Evolutionary conservation across 2,329 filamentous ascomycete genomes (phyloP).

Genomic region (Parastagonospora nodorum): DNA sequence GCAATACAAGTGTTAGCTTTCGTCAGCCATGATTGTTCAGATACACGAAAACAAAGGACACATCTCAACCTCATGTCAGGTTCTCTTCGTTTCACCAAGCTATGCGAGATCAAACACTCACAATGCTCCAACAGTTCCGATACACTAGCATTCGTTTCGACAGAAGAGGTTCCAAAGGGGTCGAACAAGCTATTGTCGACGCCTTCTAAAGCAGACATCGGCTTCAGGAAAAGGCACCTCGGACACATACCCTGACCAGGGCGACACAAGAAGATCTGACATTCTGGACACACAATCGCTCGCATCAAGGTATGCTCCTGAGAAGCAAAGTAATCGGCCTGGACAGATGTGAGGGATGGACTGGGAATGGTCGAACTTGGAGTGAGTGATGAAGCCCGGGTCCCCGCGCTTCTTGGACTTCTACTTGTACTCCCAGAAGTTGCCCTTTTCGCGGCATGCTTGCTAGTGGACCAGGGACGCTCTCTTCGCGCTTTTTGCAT

Average conservation of each 20-base stretch:
- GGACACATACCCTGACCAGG: slow-evolving; percentile 38
- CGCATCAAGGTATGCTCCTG: slow-evolving; percentile 20
- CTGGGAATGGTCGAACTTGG: slow-evolving; percentile 40
- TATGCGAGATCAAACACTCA: slow-evolving; percentile 32
- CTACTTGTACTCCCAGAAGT: slow-evolving; percentile 22
- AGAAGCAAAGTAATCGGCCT: slow-evolving; percentile 26
- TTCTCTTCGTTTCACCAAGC: neutral
- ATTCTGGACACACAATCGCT: slow-evolving; percentile 34
- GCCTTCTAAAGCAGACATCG: slow-evolving; percentile 23
- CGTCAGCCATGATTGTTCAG: neutral
- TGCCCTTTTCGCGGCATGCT: slow-evolving; percentile 39
- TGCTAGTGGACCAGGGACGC: slow-evolving; percentile 48
- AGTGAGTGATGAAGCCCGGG: slow-evolving; percentile 33
- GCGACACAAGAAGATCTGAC: slow-evolving; percentile 34
- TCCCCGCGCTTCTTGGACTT: slow-evolving; percentile 36
- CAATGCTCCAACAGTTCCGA: slow-evolving; percentile 44
- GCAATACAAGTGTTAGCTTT: slow-evolving; percentile 20
- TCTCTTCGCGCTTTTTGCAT: slow-evolving; percentile 47
- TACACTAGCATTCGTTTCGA: slow-evolving; percentile 31
- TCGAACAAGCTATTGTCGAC: slow-evolving; percentile 37
- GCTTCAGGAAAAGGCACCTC: slow-evolving; percentile 30
- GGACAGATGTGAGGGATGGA: slow-evolving; percentile 23
- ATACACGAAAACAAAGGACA: neutral
- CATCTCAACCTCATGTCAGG: neutral
- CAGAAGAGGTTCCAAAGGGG: slow-evolving; percentile 37